phyloP scores from a whole-genome alignment of 108 stramenopile genomes.

The Conticribra guillardii region DNA sequence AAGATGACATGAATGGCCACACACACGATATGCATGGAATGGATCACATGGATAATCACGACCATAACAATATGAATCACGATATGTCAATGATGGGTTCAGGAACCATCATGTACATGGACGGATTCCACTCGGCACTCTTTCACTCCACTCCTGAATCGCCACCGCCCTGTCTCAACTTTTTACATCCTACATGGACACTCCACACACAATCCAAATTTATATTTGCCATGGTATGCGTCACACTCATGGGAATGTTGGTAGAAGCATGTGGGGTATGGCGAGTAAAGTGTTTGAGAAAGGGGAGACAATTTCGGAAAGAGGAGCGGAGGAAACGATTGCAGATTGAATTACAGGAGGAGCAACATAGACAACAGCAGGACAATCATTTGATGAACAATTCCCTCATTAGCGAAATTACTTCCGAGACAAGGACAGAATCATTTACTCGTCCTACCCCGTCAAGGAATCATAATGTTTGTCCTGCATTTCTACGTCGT shows the following conservation, averaged over 20 bases:
- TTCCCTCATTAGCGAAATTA: not conserved
- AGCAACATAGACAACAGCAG: not conserved
- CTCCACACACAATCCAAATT: constrained; percentile 33
- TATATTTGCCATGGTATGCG: constrained; percentile 29
- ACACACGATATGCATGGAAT: constrained; percentile 1
- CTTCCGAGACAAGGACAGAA: not conserved
- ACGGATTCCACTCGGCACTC: constrained; percentile 43
- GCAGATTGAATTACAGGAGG: not conserved
- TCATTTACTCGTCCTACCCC: not conserved
- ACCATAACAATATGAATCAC: constrained; percentile 19
- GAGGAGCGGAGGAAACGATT: constrained; percentile 15
- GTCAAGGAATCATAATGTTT: not conserved
- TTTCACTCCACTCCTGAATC: constrained; percentile 22
- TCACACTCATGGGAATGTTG: constrained; percentile 34
- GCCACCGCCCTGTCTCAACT: constrained; percentile 43
- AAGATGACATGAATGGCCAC: constrained; percentile 5
- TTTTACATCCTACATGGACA: constrained; percentile 41
- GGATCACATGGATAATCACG: not conserved
- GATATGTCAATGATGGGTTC: constrained; percentile 12
- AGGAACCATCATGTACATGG: constrained; percentile 52
- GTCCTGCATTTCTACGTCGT: constrained; percentile 14
- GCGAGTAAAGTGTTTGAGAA: constrained; percentile 29
- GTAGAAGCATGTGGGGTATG: constrained; percentile 45
- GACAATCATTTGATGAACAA: not conserved
- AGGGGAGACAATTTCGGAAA: constrained; percentile 17